Conservation (phyloP, 78 protist genomes). For the Isochrysis galbana region DNA sequence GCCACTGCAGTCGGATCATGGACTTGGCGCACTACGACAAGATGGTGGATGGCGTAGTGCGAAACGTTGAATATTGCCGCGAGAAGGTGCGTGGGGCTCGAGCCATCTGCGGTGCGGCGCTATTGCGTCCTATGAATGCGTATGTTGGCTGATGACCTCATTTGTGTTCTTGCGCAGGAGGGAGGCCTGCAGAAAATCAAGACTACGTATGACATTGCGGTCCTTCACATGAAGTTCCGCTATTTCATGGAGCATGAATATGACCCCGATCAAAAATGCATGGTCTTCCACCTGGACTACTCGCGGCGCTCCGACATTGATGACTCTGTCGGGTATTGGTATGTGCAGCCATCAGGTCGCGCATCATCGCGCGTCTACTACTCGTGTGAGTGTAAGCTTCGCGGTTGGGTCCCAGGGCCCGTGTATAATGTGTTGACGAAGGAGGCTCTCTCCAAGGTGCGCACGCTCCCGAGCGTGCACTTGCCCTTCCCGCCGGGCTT, state of each 20-base stretch:
- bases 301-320: neutral
- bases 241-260: neutral
- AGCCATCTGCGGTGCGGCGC: too few relatives aligned
- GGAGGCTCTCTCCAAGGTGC: neutral
- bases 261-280: neutral
- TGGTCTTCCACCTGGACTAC: neutral
- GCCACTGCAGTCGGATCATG: neutral
- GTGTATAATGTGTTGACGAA: neutral
- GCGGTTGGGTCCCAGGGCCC: constrained; percentile 9
- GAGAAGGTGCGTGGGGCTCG: neutral
- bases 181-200: neutral
- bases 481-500: neutral
- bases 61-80: neutral
- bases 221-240: neutral
- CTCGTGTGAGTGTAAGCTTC: neutral
- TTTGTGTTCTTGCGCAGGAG: neutral
- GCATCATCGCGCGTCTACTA: neutral
- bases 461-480: neutral
- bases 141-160: too few relatives aligned
- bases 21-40: neutral
- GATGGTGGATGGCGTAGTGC: neutral
- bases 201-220: neutral
- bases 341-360: neutral
- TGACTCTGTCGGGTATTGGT: constrained; percentile 12
- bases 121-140: too few relatives aligned